Conservation (phyloP, 257 asterid genomes). For the Gentiana straminea region DNA sequence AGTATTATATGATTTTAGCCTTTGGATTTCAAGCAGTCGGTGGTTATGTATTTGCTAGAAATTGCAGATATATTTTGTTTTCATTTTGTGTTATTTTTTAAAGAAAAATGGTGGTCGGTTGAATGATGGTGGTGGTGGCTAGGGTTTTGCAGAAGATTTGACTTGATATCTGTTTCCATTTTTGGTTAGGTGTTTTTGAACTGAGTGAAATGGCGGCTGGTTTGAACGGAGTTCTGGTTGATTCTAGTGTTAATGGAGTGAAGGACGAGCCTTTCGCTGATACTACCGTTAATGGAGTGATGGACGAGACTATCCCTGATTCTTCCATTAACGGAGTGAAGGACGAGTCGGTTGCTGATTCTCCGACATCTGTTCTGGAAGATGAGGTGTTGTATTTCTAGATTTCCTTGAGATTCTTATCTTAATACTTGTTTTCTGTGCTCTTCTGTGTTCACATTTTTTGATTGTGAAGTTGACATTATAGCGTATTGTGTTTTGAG, state of each 20-base stretch:
- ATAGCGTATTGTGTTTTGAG: background rate
- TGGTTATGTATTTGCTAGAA: background rate
- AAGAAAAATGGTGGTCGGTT: background rate
- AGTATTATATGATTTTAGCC: background rate
- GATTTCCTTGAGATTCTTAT: background rate
- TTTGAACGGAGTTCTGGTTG: background rate
- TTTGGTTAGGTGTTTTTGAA: conserved; percentile 5
- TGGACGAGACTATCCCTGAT: conserved; percentile 45
- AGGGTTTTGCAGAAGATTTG: conserved; percentile 4
- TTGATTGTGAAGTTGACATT: no score
- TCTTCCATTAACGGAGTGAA: conserved; percentile 53
- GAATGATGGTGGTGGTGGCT: background rate
- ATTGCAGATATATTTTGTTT: background rate
- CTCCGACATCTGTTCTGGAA: conserved; percentile 96
- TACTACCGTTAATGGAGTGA: conserved; percentile 33
- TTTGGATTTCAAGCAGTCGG: background rate
- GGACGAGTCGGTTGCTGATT: conserved; percentile 48
- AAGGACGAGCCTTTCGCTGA: conserved; percentile 12
- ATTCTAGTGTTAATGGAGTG: conserved; percentile 12
- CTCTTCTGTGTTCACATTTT: no score
- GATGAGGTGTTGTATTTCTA: conserved; percentile 46
- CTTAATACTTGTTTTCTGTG: no score
- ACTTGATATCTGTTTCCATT: background rate
- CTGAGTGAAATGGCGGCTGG: conserved; percentile 9
- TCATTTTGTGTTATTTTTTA: background rate